Evolutionary conservation across 306 rosid genomes (phyloP), one percentile per base, ranked within the genome.

Genomic region (Fragaria iinumae): DNA sequence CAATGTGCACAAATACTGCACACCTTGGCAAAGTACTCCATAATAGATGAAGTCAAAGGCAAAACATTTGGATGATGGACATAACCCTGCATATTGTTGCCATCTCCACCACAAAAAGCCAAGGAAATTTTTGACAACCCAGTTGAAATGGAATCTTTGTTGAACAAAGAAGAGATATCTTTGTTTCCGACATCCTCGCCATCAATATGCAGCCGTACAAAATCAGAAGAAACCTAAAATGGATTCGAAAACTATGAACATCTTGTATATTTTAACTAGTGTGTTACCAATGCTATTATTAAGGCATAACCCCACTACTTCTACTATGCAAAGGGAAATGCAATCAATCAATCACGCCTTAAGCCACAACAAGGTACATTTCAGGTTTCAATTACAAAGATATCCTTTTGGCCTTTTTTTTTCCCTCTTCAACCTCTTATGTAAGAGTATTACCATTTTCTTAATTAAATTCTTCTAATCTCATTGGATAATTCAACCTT

Each of bases 1-100:
- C 67, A 76, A 74, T 65, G 80, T 71, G 29, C 72, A 78, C 72
- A 80, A 44, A 16, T 57, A 52, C 43, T 47, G 16, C 34, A 64
- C 83, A 94, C 98, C 97, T 90, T 88, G 73, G 79, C 73, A 77
- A 59, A 81, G 82, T 70, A 79, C 68, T 89, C 91, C 83, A 77
- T 79, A 76, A 85, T 70, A 59, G 83, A 88, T 71, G 90, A 83
- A 80, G 71, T 70, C 47, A 47, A 20, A 59, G 89, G 80, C 50
- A 83, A 83, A 52, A 81, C 79, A 83, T 89, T 84, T 70, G 82
- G 83, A 79, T 84, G 90, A 88, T 89, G 88, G 80, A 92, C 79
- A 83, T 89, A 92, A 71, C 95, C 93, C 82, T 77, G 89, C 49
- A 85, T 47, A 77, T 25, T 78, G 57, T 79, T 76, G 75, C 77